Base-by-base conservation (phyloP, 2,329 filamentous ascomycete genomes). In the Penicillium aurantiogriseum region DNA sequence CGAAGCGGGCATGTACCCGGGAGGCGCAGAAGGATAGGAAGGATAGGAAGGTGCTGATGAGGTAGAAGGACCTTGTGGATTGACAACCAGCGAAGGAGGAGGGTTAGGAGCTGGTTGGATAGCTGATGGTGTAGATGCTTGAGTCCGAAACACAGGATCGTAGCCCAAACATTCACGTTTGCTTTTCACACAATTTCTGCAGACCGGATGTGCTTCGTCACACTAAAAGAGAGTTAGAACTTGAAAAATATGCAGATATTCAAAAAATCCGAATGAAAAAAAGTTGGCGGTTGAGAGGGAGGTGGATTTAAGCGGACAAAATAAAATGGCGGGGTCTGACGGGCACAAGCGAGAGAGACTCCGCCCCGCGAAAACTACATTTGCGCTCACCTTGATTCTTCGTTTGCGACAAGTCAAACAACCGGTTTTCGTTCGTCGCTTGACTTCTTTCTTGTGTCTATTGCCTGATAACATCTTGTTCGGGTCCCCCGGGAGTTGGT, bases 181-280 rank as follows among this genome's bases (percentile, higher is more conserved):
- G 74, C 83, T 86, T 71, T 88, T 88, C 65, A 84, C 80, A 68
- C 85, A 88, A 71, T 88, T 88, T 67, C 84, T 78, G 81, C 94
- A 99, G 59, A 88, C 87, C 23, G 94, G 94, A 76, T 96, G 92
- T 60, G 86, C 87, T 81, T 99, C 94, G 84, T 97, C 94, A 79
- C 94, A 99, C 94, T 97, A 45, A 49, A 21, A 25, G 48, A 47
- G 42, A 35, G 48, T 56, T 17, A 65, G 58, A 63, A 51, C 47
- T 33, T 33, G 58, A 57, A 59, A 58, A 61, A 48, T 55, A 35
- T 42, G 31, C 40, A 46, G 54, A 49, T 17, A n/a, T 44, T 5
- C 42, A 11, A 44, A 27, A 44, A 44, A 51, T 4, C 49, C 3
- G 21, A 50, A 51, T 19, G 40, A 38, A 43, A 64, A 61, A 44